phyloP scores from a whole-genome alignment of 164 flowering plant species.

The Stephania cephalantha region DNA sequence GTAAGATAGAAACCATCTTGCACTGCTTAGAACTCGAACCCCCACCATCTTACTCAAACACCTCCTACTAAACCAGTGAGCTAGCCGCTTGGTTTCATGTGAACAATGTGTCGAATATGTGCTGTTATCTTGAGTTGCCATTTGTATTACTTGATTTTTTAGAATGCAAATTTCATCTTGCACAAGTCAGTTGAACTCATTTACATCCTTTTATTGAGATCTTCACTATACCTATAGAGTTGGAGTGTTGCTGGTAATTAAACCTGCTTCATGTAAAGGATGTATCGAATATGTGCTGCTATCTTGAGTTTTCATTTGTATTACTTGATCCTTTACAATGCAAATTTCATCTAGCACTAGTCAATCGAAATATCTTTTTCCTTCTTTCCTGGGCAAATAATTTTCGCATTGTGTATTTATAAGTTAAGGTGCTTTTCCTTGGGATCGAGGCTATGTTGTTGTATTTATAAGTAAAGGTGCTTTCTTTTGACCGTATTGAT shows the following conservation, averaged over 20 bases:
- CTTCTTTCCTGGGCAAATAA: background rate
- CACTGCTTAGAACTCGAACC: too few relatives aligned
- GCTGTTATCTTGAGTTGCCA: background rate
- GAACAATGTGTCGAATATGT: background rate
- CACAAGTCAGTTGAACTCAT: background rate
- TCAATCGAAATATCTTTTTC: background rate
- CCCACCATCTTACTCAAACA: too few relatives aligned
- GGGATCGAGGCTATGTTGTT: background rate
- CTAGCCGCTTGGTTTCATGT: background rate
- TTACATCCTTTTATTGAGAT: background rate
- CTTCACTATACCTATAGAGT: too few relatives aligned
- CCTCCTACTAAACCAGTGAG: too few relatives aligned
- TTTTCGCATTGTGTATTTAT: background rate
- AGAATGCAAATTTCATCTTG: background rate
- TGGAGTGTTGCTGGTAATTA: too few relatives aligned
- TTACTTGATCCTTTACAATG: background rate
- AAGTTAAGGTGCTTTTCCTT: background rate
- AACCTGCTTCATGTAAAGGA: background rate
- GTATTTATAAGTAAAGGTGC: background rate
- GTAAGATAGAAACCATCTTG: too few relatives aligned
- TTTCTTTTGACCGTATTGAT: background rate
- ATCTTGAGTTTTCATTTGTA: background rate
- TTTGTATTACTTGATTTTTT: background rate
- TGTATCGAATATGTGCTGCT: background rate
- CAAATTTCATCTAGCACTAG: background rate